These are phyloP conservation scores for Didymella arachidicola DNA, from an alignment of 2,329 filamentous ascomycete species.

Conservation along the genomic window DNA sequence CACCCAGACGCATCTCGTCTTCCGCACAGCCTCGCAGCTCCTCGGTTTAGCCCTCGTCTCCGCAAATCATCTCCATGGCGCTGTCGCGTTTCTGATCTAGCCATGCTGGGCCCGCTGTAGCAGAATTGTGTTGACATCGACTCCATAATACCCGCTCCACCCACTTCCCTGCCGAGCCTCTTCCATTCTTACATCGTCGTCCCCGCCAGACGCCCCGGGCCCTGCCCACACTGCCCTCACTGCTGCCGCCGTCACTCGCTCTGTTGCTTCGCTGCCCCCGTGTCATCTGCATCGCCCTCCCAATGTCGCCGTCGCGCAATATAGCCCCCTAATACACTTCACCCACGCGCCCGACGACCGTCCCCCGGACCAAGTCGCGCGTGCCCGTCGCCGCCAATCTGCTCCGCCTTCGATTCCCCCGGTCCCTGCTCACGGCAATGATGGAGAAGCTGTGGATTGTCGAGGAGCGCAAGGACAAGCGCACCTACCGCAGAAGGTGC, in stretches of 20 bases:
- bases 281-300: conserved; percentile 6
- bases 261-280: neutral
- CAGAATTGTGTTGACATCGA: conserved; percentile 5
- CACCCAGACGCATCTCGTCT: conserved; percentile 14
- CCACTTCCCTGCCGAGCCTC: neutral
- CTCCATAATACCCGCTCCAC: neutral
- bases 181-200: conserved; percentile 10
- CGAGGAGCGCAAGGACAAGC: conserved; percentile 37
- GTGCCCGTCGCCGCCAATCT: conserved; percentile 24
- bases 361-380: conserved; percentile 19
- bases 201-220: neutral
- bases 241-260: neutral
- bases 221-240: neutral
- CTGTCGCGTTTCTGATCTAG: conserved; percentile 11
- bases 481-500: conserved; percentile 41
- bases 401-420: conserved; percentile 20
- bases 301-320: conserved; percentile 31
- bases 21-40: conserved; percentile 13
- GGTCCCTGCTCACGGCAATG: conserved; percentile 21
- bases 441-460: conserved; percentile 37
- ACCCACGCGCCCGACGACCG: conserved; percentile 24
- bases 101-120: conserved; percentile 19
- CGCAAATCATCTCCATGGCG: conserved; percentile 6
- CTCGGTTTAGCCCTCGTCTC: conserved; percentile 1
- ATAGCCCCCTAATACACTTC: conserved; percentile 20